Percentiles rank a stretch among this genome's conserved stretches.
Conservation (phyloP, 768 basidiomycete species). For the Scleroderma bovista region DNA sequence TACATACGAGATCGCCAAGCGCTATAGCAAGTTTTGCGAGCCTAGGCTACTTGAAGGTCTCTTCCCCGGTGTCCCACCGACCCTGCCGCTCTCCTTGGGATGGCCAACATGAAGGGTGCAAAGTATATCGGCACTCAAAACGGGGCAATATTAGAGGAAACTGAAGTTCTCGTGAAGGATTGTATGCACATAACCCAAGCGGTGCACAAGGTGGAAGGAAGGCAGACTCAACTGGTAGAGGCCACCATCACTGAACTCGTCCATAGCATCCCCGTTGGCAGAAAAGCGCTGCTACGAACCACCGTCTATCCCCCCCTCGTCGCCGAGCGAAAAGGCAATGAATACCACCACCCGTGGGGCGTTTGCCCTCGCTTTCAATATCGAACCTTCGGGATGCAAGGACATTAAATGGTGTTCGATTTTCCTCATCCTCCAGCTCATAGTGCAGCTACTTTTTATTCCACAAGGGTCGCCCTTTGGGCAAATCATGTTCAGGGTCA, state of each 20-base stretch:
- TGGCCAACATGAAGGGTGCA: constrained; percentile 23
- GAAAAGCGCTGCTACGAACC: constrained; percentile 10
- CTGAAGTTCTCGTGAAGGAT: constrained; percentile 12
- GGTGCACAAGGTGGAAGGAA: constrained; percentile 5
- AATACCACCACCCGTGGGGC: constrained; percentile 24
- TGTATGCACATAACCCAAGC: constrained; percentile 12
- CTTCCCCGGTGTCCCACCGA: constrained; percentile 10
- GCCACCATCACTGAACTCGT: constrained; percentile 18
- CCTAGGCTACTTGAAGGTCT: constrained; percentile 14
- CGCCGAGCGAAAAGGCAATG: constrained; percentile 18
- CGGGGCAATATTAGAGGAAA: constrained; percentile 21
- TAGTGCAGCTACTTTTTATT: constrained; percentile 27
- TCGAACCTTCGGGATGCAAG: not conserved
- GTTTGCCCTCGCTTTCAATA: constrained; percentile 15
- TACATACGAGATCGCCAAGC: constrained; percentile 16
- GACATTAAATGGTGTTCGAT: constrained; percentile 21
- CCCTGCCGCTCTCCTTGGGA: constrained; percentile 10
- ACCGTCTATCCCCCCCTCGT: constrained; percentile 4
- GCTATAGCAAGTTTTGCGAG: too few species aligned
- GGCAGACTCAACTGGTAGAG: constrained; percentile 5
- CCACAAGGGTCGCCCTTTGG: constrained; percentile 30
- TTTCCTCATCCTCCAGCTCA: constrained; percentile 23
- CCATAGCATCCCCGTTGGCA: constrained; percentile 1
- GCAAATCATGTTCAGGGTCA: constrained; percentile 32
- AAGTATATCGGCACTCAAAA: constrained; percentile 21